Evolutionary conservation across 164 flowering plant species (phyloP), one percentile per base, ranked within the genome.

Genomic region (Macadamia tetraphylla): DNA sequence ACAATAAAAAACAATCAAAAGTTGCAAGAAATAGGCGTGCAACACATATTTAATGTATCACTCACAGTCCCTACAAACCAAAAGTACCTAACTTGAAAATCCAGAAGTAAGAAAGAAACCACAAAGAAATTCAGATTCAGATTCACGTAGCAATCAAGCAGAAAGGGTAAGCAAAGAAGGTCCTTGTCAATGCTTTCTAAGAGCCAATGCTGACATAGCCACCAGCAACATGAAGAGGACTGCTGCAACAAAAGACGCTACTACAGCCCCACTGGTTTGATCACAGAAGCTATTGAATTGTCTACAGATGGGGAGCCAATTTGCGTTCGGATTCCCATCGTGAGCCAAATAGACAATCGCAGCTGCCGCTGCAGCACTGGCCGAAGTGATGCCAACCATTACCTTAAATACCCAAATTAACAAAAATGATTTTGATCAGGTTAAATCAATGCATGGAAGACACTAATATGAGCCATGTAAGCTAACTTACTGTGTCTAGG

Each of bases 271-370:
- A 57, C 94, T 89, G 29, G 76, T 72, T 32, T 61, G 60, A 75
- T 83, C 82, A 70, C 98, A 94, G 75, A 91, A 91, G 48, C 86
- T 85, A 6, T 71, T 72, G 55, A 85, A 94, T 68, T 89, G 94
- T 56, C 84, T 79, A 68, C 97, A 94, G 40, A 94, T 91, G 3
- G 90, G 84, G 0, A 86, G 59, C 97, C 97, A 91, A 60, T 91
- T 93, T 4, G 97, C 85, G 68, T 63, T 85, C 3, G 84, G 49
- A 63, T 89, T 91, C 43, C 98, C 98, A 9, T 80, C 84, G 81
- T 93, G 97, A 43, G 95, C 97, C 75, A 93, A 72, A 83, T 89
- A 93, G 9, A 88, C 90, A 35, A 88, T 88, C 11, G 95, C 85
- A 0, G 96, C 82, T 0, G 97, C 86, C 0, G 94, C 75, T 0